Percentiles rank a stretch among this genome's conserved stretches.
Conservation (phyloP, 202 grass and related monocot genomes). For the Setaria italica region DNA sequence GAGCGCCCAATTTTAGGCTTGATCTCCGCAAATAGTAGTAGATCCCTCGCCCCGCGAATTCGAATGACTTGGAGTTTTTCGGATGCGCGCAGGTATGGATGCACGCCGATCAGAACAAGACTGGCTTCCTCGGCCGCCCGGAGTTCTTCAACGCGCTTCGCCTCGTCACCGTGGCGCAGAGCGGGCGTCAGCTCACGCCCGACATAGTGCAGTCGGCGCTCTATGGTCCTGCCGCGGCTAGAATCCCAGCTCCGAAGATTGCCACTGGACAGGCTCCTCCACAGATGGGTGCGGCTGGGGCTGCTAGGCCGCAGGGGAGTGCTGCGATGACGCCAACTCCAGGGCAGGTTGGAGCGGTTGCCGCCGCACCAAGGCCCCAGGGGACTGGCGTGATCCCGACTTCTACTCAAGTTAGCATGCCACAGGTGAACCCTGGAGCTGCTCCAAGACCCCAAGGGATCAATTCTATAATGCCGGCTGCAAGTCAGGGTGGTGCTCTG, state of each 20-base stretch:
- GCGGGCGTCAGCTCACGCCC: constrained; percentile 82
- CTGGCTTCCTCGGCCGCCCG: constrained; percentile 87
- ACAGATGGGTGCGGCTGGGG: constrained; percentile 39
- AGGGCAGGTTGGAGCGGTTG: constrained; percentile 19
- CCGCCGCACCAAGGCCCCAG: constrained; percentile 44
- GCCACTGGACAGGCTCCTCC: constrained; percentile 49
- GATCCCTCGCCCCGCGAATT: constrained; percentile 43
- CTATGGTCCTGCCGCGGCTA: constrained; percentile 87
- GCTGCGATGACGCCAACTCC: constrained; percentile 14
- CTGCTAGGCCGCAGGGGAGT: constrained; percentile 54
- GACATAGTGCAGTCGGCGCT: constrained; percentile 95
- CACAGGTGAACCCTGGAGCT: constrained; percentile 43
- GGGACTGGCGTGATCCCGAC: constrained; percentile 46
- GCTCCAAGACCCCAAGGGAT: constrained; percentile 56
- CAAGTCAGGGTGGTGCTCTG: constrained; percentile 60
- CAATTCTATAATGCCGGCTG: constrained; percentile 55
- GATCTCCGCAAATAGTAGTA: constrained; percentile 26
- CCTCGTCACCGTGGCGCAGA: constrained; percentile 96
- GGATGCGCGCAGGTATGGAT: constrained; percentile 80
- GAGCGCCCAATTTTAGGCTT: constrained; percentile 28
- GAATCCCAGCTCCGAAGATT: constrained; percentile 93
- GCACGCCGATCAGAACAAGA: constrained; percentile 94
- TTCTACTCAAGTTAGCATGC: constrained; percentile 40
- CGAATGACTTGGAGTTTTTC: background rate
- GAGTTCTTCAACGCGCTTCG: constrained; percentile 97